phyloP scores from a whole-genome alignment of 2,329 filamentous ascomycete species.

The Stachybotrys chlorohalonatus region DNA sequence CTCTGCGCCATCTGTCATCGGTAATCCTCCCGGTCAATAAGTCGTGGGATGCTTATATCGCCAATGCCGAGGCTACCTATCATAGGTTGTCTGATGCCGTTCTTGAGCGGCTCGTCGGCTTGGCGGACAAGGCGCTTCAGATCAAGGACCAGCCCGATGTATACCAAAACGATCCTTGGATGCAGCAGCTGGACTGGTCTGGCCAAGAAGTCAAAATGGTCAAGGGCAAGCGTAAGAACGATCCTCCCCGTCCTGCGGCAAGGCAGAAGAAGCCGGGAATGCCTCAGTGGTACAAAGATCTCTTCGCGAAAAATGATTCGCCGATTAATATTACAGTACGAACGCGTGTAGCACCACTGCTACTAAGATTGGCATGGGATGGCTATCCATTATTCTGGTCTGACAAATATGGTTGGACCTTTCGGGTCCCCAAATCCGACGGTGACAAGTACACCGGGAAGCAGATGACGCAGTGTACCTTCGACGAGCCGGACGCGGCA shows the following conservation, averaged over 20 bases:
- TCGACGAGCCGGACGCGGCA: conserved; percentile 61
- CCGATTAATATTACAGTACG: conserved; percentile 75
- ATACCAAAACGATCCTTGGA: conserved; percentile 78
- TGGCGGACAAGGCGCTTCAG: conserved; percentile 70
- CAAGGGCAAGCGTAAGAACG: conserved; percentile 81
- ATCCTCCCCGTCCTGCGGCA: conserved; percentile 66
- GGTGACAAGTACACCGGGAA: conserved; percentile 57
- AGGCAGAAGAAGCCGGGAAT: conserved; percentile 90
- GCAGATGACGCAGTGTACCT: conserved; percentile 65
- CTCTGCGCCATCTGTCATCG: conserved; percentile 82
- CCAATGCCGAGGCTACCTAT: conserved; percentile 79
- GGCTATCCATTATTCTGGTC: conserved; percentile 88
- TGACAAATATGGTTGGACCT: conserved; percentile 87
- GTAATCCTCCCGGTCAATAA: conserved; percentile 87
- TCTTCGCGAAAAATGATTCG: conserved; percentile 61
- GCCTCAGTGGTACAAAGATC: conserved; percentile 92
- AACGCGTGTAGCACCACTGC: conserved; percentile 75
- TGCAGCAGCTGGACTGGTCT: conserved; percentile 90
- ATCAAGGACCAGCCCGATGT: conserved; percentile 59
- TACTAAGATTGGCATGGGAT: conserved; percentile 82
- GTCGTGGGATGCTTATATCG: conserved; percentile 78
- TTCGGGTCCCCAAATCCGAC: conserved; percentile 60
- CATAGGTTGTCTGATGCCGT: conserved; percentile 69
- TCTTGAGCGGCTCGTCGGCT: conserved; percentile 58
- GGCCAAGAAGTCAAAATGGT: conserved; percentile 86